Conservation (phyloP, 345 rosid genomes). For the Salix caprea region DNA sequence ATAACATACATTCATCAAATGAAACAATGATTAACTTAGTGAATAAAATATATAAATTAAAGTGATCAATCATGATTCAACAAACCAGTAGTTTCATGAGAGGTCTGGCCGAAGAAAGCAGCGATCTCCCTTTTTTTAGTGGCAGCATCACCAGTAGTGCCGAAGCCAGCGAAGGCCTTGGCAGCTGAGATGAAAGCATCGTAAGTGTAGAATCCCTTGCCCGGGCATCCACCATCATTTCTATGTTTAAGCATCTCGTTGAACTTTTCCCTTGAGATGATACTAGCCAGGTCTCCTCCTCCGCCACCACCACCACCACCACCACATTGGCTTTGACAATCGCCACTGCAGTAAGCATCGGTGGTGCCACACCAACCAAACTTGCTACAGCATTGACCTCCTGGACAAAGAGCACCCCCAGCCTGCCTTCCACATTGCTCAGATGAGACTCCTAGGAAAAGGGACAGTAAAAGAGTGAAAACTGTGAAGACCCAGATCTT, state of each 20-base stretch:
- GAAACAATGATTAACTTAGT: not conserved
- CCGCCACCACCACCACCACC: not conserved
- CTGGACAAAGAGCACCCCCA: slow-evolving; percentile 14
- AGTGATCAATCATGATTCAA: not conserved
- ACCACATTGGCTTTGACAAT: slow-evolving; percentile 21
- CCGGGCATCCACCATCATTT: slow-evolving; percentile 12
- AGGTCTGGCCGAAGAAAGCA: slow-evolving; percentile 24
- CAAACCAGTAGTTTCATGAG: slow-evolving; percentile 24
- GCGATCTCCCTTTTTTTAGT: slow-evolving; percentile 20
- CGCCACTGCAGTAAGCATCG: not conserved
- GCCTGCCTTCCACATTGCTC: slow-evolving; percentile 23
- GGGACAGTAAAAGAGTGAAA: not conserved
- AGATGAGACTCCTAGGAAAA: not conserved
- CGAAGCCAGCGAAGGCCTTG: slow-evolving; percentile 10
- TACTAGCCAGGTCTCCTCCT: slow-evolving; percentile 1
- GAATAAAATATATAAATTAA: not conserved
- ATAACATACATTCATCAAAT: not conserved
- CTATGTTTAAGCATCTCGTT: slow-evolving; percentile 16
- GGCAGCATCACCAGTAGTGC: slow-evolving; percentile 9
- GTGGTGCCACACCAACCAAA: slow-evolving; percentile 20
- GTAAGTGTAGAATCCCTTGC: slow-evolving; percentile 16
- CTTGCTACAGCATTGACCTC: slow-evolving; percentile 17
- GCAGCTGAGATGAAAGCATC: slow-evolving; percentile 20
- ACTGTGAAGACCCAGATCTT: not conserved
- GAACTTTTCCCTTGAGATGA: not conserved